phyloP scores from a whole-genome alignment of 2,329 filamentous ascomycete genomes.

The Xylariomycetidae sp. region DNA sequence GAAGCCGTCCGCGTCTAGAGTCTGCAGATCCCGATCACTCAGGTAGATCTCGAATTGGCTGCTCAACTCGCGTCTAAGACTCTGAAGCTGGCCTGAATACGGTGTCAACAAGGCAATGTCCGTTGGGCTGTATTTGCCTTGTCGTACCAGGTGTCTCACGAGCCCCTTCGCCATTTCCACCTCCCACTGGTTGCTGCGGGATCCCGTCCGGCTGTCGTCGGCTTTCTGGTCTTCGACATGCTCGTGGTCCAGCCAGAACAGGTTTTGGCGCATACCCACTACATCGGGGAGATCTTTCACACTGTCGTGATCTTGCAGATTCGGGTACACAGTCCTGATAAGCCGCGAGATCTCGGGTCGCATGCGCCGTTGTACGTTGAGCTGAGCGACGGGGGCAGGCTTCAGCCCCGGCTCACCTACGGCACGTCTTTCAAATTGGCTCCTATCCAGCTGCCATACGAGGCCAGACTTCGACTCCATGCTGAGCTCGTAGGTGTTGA shows the following conservation, averaged over 20 bases:
- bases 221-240: too few relatives aligned
- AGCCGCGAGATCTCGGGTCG: conserved; percentile 51
- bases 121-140: conserved; percentile 53
- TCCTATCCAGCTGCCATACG: conserved; percentile 52
- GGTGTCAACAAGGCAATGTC: conserved; percentile 71
- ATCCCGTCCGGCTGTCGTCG: conserved; percentile 36
- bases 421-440: conserved; percentile 57
- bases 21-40: conserved; percentile 57
- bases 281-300: conserved; percentile 37
- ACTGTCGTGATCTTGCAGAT: conserved; percentile 42
- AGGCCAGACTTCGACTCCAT: conserved; percentile 42
- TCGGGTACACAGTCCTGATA: conserved; percentile 50
- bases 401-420: conserved; percentile 19
- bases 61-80: conserved; percentile 41
- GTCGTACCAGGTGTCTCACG: conserved; percentile 60
- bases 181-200: conserved; percentile 55
- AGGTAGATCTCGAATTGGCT: conserved; percentile 56
- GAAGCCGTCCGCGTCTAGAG: conserved; percentile 40
- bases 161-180: conserved; percentile 58
- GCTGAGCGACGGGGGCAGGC: conserved; percentile 24
- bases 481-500: conserved; percentile 50
- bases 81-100: conserved; percentile 54
- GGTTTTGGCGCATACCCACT: conserved; percentile 40
- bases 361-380: conserved; percentile 57
- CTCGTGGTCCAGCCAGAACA: conserved; percentile 59